Evolutionary conservation across 2,329 filamentous ascomycete genomes (phyloP), one percentile per base, ranked within the genome.

Genomic region (Atkinsonella texensis): DNA sequence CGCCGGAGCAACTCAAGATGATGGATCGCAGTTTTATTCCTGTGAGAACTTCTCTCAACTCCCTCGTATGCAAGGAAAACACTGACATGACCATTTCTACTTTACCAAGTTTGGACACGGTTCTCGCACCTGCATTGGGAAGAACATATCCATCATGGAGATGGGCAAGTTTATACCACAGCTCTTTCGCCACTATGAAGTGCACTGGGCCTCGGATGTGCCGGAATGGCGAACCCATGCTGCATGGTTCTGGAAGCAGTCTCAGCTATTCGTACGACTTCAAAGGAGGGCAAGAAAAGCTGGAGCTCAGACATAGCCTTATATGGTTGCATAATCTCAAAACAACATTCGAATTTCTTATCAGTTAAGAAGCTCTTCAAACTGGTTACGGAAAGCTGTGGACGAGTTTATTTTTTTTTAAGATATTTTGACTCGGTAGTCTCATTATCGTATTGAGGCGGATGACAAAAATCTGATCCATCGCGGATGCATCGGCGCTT

Each of bases 41-140:
- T 31, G 51, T 52, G 46, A 17, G 33, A 51, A 31, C 48, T 40
- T 10, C n/a, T 48, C 55, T 2, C 28, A 28, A 28, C 28, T 28
- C 28, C 28, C 28, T 28, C 4, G 28, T 28, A 28, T 28, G 35
- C 53, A 8, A 4, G 5, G 28, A 28, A 28, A 28, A 8, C 28
- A 28, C 28, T 28, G 7, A 28, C 28, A 28, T 28, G 7, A 28
- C 28, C 2, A 1, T 28, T 28, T 28, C 28, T 2, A 28, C 4
- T 28, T 28, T 28, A 6, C 28, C 42, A 68, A 75, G 56, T 79
- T 79, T 57, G 76, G 76, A 1, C 70, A 70, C 1, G 76, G 76
- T 0, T 69, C 72, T 1, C 60, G 75, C 53, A 76, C 74, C 1
- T 79, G 76, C 52, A 75, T 79, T 46, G 62, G 62, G 9, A 56